These are phyloP conservation scores for Candida corydali DNA, from an alignment of 805 yeast species.

Conservation along the genomic window DNA sequence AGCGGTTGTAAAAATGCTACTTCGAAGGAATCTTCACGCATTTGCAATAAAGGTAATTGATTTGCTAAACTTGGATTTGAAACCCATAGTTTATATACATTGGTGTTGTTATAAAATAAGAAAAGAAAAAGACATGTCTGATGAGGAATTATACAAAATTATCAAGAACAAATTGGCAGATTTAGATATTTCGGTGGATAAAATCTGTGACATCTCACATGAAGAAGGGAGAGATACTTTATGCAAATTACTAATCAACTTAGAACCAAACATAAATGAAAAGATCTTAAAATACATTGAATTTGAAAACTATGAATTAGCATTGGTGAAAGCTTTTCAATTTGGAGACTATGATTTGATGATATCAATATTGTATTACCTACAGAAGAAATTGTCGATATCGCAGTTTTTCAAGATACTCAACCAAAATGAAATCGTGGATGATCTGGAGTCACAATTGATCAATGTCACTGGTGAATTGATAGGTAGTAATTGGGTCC, in stretches of 20 bases:
- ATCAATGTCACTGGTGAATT: slow-evolving; percentile 34
- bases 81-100: slow-evolving; percentile 49
- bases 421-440: slow-evolving; percentile 40
- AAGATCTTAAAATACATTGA: slow-evolving; percentile 58
- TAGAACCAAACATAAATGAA: slow-evolving; percentile 61
- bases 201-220: slow-evolving; percentile 60
- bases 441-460: slow-evolving; percentile 27
- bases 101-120: slow-evolving; percentile 81
- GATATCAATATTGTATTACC: slow-evolving; percentile 49
- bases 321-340: slow-evolving; percentile 62
- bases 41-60: slow-evolving; percentile 61
- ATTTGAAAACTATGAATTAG: slow-evolving; percentile 69
- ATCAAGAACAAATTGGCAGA: slow-evolving; percentile 47
- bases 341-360: slow-evolving; percentile 59
- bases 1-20: slow-evolving; percentile 50
- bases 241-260: slow-evolving; percentile 61
- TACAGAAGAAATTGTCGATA: slow-evolving; percentile 51
- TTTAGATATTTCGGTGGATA: slow-evolving; percentile 47
- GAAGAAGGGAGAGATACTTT: slow-evolving; percentile 77
- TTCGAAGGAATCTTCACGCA: slow-evolving; percentile 55
- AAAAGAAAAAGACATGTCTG: slow-evolving; percentile 49
- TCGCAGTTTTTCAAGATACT: slow-evolving; percentile 70
- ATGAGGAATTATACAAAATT: slow-evolving; percentile 50
- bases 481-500: slow-evolving; percentile 35
- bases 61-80: slow-evolving; percentile 33